Evolutionary conservation across 1,139 yeast genomes (phyloP), one percentile per base, ranked within the genome.

Genomic region (Hansenula sp.): DNA sequence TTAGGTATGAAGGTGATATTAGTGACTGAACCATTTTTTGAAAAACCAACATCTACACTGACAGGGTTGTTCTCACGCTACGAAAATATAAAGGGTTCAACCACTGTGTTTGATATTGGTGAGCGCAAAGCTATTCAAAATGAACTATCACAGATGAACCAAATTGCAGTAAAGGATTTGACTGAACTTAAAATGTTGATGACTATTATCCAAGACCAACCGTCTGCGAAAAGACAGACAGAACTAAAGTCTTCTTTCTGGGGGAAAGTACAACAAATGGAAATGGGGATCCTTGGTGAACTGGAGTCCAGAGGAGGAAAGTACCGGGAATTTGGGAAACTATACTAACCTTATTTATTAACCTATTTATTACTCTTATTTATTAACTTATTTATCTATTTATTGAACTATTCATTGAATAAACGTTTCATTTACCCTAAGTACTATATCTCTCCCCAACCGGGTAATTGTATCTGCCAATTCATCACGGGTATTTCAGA

Each of bases 271-370:
- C 38, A 40, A 24, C 46, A 48, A 35, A 41, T 51, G 49, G 55
- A 51, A 29, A 12, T 44, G 28, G 40, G 42, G 20, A 51, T 51
- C 17, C 33, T 51, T 29, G 55, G 55, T 1, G 43, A 44, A 27
- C 14, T 31, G 26, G 33, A 31, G 28, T 43, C 22, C 49, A 48
- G 33, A 44, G 44, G 12, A 34, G 33, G 29, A 21, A 18, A 28
- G 22, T 37, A 36, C 21, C 19, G 19, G 19, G 18, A 17, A 20
- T 19, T 30, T 6, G 14, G 18, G 21, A 27, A 19, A 11, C 3
- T 24, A 6, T 14, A 21, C 9, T 31, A 10, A 21, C 4, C 17
- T 13, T 38, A 27, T 28, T 35, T 31, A 38, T 29, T 27, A 5
- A n/a, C 17, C 36, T n/a, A n/a, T n/a, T n/a, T n/a, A 32, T 32